These are phyloP conservation scores for Cephalotrichum gorgonifer DNA, from an alignment of 2,329 filamentous ascomycete genomes.

Conservation along the genomic window DNA sequence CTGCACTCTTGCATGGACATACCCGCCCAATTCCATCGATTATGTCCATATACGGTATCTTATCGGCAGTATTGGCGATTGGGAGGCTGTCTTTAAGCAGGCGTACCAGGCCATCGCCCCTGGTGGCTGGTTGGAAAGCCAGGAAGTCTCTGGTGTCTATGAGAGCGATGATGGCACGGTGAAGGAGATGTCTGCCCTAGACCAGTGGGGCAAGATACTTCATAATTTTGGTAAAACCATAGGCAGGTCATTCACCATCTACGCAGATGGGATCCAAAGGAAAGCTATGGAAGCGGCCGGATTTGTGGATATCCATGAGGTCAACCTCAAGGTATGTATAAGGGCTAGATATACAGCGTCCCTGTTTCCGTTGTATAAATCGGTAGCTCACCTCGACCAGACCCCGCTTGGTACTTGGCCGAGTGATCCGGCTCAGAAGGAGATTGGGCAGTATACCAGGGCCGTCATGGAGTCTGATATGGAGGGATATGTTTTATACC, in stretches of 20 bases:
- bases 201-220: conserved; percentile 23
- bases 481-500: conserved; percentile 25
- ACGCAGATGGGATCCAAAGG: conserved; percentile 19
- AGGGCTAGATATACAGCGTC: not conserved
- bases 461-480: conserved; percentile 22
- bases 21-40: conserved; percentile 39
- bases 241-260: conserved; percentile 18
- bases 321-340: conserved; percentile 24
- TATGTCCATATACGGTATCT: conserved; percentile 51
- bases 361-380: not conserved
- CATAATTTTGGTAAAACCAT: conserved; percentile 19
- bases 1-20: conserved; percentile 40
- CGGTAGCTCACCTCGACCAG: not conserved
- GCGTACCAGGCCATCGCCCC: conserved; percentile 35
- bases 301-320: conserved; percentile 29
- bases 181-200: conserved; percentile 14
- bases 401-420: conserved; percentile 33
- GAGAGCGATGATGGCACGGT: conserved; percentile 14
- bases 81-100: conserved; percentile 39
- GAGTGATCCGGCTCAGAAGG: conserved; percentile 31
- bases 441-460: conserved; percentile 26
- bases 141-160: conserved; percentile 19
- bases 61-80: conserved; percentile 44
- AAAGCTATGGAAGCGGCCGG: conserved; percentile 21
- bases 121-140: conserved; percentile 33